A percentile compares a stretch with the other conserved stretches of the same genome.
phyloP scores from a whole-genome alignment of 805 yeast species.

The Metschnikowia arizonensis region DNA sequence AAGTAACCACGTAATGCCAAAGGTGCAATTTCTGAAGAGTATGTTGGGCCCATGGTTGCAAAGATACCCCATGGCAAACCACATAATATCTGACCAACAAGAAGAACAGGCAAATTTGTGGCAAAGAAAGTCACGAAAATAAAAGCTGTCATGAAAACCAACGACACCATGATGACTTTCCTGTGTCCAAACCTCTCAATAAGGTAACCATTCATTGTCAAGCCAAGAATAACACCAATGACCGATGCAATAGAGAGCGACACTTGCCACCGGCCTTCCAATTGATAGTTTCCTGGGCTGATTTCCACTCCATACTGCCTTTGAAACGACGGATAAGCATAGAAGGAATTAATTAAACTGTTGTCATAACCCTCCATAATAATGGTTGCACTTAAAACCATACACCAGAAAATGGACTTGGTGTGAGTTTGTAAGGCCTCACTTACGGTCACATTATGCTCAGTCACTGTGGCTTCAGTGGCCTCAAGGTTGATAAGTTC shows the following conservation, averaged over 20 bases:
- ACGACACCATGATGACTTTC: conserved; percentile 27
- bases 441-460: conserved; percentile 17
- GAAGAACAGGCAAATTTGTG: conserved; percentile 32
- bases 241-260: conserved; percentile 14
- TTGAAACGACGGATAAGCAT: conserved; percentile 11
- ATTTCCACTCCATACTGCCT: conserved; percentile 7
- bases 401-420: conserved; percentile 13
- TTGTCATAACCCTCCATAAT: conserved; percentile 15
- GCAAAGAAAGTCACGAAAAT: conserved; percentile 49
- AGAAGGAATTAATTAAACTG: conserved; percentile 11
- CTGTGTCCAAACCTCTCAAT: conserved; percentile 45
- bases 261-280: conserved; percentile 23
- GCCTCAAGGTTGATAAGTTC: conserved; percentile 14
- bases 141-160: conserved; percentile 31
- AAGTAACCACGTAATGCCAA: conserved; percentile 46
- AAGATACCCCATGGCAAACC: conserved; percentile 57
- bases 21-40: conserved; percentile 59
- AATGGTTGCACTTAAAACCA: conserved; percentile 10
- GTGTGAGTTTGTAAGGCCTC: conserved; percentile 12
- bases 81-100: conserved; percentile 40
- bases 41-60: conserved; percentile 47
- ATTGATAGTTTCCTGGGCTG: conserved; percentile 5
- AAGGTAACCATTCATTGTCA: conserved; percentile 38
- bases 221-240: conserved; percentile 38
- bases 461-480: conserved; percentile 20